Percentiles rank a stretch among this genome's conserved stretches.
phyloP scores from a whole-genome alignment of 371 early-diverging fungal genomes.

The Batkoa obscura region DNA sequence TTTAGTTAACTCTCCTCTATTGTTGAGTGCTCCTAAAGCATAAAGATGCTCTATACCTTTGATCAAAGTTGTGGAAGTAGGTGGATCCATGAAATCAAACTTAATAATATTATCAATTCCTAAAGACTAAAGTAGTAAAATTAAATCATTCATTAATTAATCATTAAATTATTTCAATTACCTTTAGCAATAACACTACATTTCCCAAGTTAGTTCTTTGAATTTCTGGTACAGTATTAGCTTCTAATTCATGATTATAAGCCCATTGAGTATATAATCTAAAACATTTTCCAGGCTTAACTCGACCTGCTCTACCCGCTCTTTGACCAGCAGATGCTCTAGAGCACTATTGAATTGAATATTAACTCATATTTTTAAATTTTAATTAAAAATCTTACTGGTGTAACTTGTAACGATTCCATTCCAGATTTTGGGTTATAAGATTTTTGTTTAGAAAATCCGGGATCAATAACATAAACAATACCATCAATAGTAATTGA shows the following conservation, averaged over 20 bases:
- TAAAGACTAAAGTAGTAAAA: slow-evolving; percentile 28
- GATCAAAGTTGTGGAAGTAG: slow-evolving; percentile 81
- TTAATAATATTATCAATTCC: slow-evolving; percentile 89
- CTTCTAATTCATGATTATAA: slow-evolving; percentile 84
- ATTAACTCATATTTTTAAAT: slow-evolving; percentile 1
- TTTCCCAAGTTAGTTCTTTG: slow-evolving; percentile 82
- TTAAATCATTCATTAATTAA: slow-evolving; percentile 7
- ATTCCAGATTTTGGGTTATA: slow-evolving; percentile 89
- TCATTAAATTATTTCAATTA: neutral
- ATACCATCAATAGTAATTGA: slow-evolving; percentile 96
- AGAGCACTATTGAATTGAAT: slow-evolving; percentile 32
- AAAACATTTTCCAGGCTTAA: slow-evolving; percentile 95
- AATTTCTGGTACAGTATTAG: slow-evolving; percentile 90
- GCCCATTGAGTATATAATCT: slow-evolving; percentile 93
- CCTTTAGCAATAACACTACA: slow-evolving; percentile 74
- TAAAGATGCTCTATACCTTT: slow-evolving; percentile 86
- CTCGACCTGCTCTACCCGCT: slow-evolving; percentile 95
- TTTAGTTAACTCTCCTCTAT: slow-evolving; percentile 83
- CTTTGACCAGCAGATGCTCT: slow-evolving; percentile 95
- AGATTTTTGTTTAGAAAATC: slow-evolving; percentile 88
- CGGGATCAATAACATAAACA: slow-evolving; percentile 69
- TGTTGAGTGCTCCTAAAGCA: slow-evolving; percentile 88
- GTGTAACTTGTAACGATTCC: slow-evolving; percentile 86
- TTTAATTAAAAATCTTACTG: slow-evolving; percentile 12
- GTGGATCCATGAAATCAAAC: slow-evolving; percentile 98